Percentiles rank a stretch among this genome's conserved stretches.
Conservation (phyloP, 2,329 filamentous ascomycete genomes). For the Cephalotrichum gorgonifer region DNA sequence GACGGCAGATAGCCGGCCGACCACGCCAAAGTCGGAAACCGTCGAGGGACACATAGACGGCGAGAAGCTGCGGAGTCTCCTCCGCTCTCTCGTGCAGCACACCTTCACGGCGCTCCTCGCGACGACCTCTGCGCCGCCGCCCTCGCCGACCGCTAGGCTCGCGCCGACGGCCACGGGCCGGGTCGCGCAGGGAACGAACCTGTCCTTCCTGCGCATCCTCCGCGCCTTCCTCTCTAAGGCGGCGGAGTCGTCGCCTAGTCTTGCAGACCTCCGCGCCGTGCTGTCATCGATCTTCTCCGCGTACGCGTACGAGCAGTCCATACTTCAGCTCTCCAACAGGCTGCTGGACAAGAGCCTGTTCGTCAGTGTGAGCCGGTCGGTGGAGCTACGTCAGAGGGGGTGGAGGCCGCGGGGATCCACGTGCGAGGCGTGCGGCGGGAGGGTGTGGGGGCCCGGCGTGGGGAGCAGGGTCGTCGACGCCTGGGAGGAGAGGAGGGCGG, state of each 20-base stretch:
- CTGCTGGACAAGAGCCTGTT: conserved; percentile 87
- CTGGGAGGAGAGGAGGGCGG: conserved; percentile 58
- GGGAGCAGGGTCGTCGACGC: conserved; percentile 67
- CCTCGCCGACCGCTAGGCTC: conserved; percentile 18
- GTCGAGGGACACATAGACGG: conserved; percentile 31
- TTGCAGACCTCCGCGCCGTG: conserved; percentile 78
- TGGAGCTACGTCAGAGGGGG: conserved; percentile 66
- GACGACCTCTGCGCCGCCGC: conserved; percentile 38
- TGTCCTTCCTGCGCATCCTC: conserved; percentile 81
- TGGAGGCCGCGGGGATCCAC: conserved; percentile 82
- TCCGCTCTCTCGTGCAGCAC: conserved; percentile 77
- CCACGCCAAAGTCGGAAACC: conserved; percentile 8
- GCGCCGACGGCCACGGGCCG: conserved; percentile 16
- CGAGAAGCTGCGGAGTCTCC: conserved; percentile 51
- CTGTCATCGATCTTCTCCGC: conserved; percentile 86
- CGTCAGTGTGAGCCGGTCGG: conserved; percentile 65
- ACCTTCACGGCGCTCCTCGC: conserved; percentile 80
- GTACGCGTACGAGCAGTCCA: conserved; percentile 89
- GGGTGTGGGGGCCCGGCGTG: conserved; percentile 83
- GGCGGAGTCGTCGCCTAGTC: conserved; percentile 68
- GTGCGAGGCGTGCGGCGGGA: conserved; percentile 74
- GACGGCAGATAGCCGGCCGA: conserved; percentile 10
- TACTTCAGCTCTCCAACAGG: conserved; percentile 73
- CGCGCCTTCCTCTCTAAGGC: conserved; percentile 80
- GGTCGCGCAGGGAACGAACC: conserved; percentile 34